Conservation (phyloP, 768 basidiomycete species). For the Hygrophorus pudorinus region DNA sequence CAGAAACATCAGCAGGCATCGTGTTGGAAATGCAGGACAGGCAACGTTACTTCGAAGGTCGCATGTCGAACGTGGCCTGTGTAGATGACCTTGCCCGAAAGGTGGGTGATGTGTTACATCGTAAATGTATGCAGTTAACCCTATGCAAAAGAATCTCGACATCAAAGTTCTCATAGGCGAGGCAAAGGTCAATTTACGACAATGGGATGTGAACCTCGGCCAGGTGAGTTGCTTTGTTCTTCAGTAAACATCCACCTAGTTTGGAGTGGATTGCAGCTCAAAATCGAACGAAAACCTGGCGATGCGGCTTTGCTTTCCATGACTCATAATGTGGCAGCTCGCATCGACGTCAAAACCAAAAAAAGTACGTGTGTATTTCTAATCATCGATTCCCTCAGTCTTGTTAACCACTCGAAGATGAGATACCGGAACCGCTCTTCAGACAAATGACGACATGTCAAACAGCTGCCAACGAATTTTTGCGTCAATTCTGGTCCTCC, state of each 20-base stretch:
- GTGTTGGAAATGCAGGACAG: slow-evolving; percentile 81
- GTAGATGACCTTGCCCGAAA: slow-evolving; percentile 20
- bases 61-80: slow-evolving; percentile 23
- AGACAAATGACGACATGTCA: slow-evolving; percentile 84
- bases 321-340: slow-evolving; percentile 71
- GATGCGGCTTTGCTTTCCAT: slow-evolving; percentile 62
- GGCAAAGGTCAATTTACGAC: slow-evolving; percentile 34
- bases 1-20: slow-evolving; percentile 56
- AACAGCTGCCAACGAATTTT: slow-evolving; percentile 89
- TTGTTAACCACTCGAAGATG: slow-evolving; percentile 33
- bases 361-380: slow-evolving; percentile 44
- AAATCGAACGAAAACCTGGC: slow-evolving; percentile 55
- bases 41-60: slow-evolving; percentile 73
- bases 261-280: slow-evolving; percentile 34
- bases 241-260: not conserved
- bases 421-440: slow-evolving; percentile 71
- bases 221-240: slow-evolving; percentile 32
- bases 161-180: slow-evolving; percentile 37
- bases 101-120: slow-evolving; percentile 14
- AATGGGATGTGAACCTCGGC: slow-evolving; percentile 49
- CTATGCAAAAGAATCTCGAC: slow-evolving; percentile 31
- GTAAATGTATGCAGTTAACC: not conserved
- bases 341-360: slow-evolving; percentile 53
- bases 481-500: slow-evolving; percentile 92
- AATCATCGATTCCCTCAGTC: not conserved